Conservation (phyloP, 306 rosid genomes). For the Geum urbanum region DNA sequence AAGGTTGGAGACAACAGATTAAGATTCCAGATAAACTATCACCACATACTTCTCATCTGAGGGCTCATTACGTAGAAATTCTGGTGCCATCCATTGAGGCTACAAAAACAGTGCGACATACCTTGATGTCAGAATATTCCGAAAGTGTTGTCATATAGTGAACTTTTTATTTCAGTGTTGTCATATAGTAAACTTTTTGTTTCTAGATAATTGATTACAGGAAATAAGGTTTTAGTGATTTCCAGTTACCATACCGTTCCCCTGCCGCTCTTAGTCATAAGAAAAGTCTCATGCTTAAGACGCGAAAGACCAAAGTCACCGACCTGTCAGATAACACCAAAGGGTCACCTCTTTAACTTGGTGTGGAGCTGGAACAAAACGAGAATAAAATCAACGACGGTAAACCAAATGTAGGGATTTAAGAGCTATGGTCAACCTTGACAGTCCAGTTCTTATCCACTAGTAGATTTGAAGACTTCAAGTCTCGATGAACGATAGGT, state of each 20-base stretch:
- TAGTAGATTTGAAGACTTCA: constrained; percentile 91
- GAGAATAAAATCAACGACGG: constrained; percentile 1
- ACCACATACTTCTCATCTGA: constrained; percentile 83
- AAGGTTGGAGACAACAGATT: background rate
- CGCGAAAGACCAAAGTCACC: constrained; percentile 99
- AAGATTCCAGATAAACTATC: constrained; percentile 8
- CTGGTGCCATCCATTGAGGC: constrained; percentile 99
- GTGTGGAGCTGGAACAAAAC: constrained; percentile 9
- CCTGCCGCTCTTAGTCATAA: constrained; percentile 85
- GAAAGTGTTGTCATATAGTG: background rate
- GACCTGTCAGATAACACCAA: constrained; percentile 47
- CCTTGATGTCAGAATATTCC: constrained; percentile 7
- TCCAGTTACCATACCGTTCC: constrained; percentile 66
- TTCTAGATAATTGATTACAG: constrained; percentile 2
- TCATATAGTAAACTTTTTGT: background rate
- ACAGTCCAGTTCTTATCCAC: constrained; percentile 95
- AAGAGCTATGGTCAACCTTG: constrained; percentile 48
- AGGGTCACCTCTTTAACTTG: constrained; percentile 9
- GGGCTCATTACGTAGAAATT: constrained; percentile 94
- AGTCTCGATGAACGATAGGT: constrained; percentile 88
- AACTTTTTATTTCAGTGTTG: background rate
- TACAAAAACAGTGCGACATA: constrained; percentile 29
- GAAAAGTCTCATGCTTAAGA: constrained; percentile 79
- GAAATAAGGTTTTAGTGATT: constrained; percentile 17
- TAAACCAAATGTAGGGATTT: constrained; percentile 11